Evolutionary conservation across 805 yeast species (phyloP), one percentile per base, ranked within the genome.

Genomic region (Cyberlindnera xishuangbannaensis): DNA sequence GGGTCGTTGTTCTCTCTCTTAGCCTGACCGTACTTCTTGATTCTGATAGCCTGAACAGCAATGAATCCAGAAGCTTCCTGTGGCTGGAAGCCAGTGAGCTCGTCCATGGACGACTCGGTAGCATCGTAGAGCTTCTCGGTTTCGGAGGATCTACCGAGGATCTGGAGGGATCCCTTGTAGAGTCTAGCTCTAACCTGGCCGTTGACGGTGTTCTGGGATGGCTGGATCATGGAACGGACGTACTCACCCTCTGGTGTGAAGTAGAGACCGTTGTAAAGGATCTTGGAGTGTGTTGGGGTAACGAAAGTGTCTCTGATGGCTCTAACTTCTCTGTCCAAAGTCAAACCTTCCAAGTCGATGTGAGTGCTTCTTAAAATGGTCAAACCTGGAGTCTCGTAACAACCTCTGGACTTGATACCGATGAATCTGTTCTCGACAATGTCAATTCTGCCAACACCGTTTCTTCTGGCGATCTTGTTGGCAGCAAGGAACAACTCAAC

Each of bases 401-500:
- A 92, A 40, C 98, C 98, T 74, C 98, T 86, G 45, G 97, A 88
- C 67, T 92, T 92, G 64, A 92, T 83, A 63, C 97, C 97, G 56
- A 92, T 92, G 65, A 92, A 92, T 73, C 98, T 87, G 75, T 92
- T 86, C 71, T 92, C 98, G 47, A 92, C 98, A 58, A 92, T 92
- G 69, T 92, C 98, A 61, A 92, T 83, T 74, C 98, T 87, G 64
- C 98, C 98, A 41, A 92, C 96, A 73, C 98, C 98, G 62, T 92
- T 88, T 72, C 96, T 87, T 77, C 98, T 88, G 40, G 97, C 97
- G 55, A 92, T 71, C 51, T 87, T 78, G 64, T 92, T 90, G 42
- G 96, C 96, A 47, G 87, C 82, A 50, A 84, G 66, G 76, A 92
- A 92, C 50, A 92, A 70, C 52, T 88, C 96, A 40, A 88, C 88